Evolutionary conservation across 176 grass and related monocot species (phyloP).

Genomic region (Sorghum bicolor): Sorghum_bicolor_NCBIv3 NC_012875.2:10698501-10699000

Average conservation of each 20-base stretch:
- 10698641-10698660: background rate
- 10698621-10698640: background rate
- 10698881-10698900: constrained; percentile 37
- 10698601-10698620: background rate
- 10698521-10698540: background rate
- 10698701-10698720: background rate
- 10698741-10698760: background rate
- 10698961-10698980: too few species aligned
- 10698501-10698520: background rate
- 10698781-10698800: background rate
- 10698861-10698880: constrained; percentile 37
- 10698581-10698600: background rate
- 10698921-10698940: too few species aligned
- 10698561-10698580: background rate
- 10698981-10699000: too few species aligned
- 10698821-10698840: constrained; percentile 62
- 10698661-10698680: background rate
- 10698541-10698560: background rate
- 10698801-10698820: background rate
- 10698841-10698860: constrained; percentile 61
- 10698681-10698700: background rate
- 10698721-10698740: background rate
- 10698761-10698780: background rate
- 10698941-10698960: background rate
- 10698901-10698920: background rate